These are phyloP conservation scores for Chaetomium olivaceum DNA, from an alignment of 2,329 filamentous ascomycete genomes.

Conservation along the genomic window DNA sequence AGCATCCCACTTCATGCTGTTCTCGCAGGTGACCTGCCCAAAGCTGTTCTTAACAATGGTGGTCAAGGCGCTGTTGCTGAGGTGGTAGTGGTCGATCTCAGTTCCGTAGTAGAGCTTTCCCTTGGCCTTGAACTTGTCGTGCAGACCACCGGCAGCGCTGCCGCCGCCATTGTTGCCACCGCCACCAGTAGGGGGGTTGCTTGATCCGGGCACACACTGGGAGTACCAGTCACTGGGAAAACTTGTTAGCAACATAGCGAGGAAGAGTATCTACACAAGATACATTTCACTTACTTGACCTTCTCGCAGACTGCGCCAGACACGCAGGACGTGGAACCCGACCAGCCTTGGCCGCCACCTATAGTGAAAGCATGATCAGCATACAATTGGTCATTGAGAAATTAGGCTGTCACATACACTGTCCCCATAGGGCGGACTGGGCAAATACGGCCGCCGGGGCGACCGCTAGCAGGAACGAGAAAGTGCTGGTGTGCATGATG, in stretches of 20 bases:
- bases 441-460: slow-evolving; percentile 21
- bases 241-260: slow-evolving; percentile 9
- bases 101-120: slow-evolving; percentile 22
- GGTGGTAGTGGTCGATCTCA: slow-evolving; percentile 23
- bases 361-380: slow-evolving; percentile 8
- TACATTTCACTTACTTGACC: slow-evolving; percentile 14
- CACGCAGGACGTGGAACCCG: slow-evolving; percentile 21
- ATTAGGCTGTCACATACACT: slow-evolving; percentile 18
- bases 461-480: slow-evolving; percentile 17
- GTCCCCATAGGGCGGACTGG: slow-evolving; percentile 23
- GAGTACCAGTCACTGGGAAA: slow-evolving; percentile 24
- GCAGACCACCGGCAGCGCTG: slow-evolving; percentile 4
- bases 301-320: slow-evolving; percentile 21
- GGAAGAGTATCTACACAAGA: background rate
- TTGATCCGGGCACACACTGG: slow-evolving; percentile 22
- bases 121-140: slow-evolving; percentile 24
- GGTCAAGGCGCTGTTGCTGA: slow-evolving; percentile 19
- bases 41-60: slow-evolving; percentile 18
- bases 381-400: background rate
- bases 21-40: slow-evolving; percentile 20
- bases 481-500: slow-evolving; percentile 17
- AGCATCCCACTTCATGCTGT: slow-evolving; percentile 24
- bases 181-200: slow-evolving; percentile 1
- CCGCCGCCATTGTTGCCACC: slow-evolving; percentile 15
- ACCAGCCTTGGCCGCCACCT: slow-evolving; percentile 20